A percentile compares a stretch with the other conserved stretches of the same genome.
Conservation (phyloP, 139 green algal genomes). For the Eudorina sp. region DNA sequence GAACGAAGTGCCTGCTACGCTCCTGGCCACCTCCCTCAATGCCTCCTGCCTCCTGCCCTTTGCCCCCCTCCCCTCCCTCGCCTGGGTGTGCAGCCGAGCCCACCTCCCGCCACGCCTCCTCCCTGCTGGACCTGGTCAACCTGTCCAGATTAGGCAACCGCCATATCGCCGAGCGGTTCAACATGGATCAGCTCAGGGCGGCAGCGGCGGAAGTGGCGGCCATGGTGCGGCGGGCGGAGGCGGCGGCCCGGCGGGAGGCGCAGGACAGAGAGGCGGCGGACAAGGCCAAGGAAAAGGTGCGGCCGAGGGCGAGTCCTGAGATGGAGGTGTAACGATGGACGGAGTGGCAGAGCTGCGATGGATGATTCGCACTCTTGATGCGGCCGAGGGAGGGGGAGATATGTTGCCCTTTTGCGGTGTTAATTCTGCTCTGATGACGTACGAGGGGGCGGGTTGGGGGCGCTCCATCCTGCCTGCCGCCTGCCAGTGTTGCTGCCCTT, state of each 20-base stretch:
- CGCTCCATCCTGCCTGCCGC: too few species aligned
- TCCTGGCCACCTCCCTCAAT: too few species aligned
- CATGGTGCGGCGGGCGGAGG: neutral
- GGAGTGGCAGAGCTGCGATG: too few species aligned
- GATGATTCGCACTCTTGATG: too few species aligned
- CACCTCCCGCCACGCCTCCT: neutral
- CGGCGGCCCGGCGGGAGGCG: neutral
- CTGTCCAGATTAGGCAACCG: constrained; percentile 9
- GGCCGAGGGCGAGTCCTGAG: too few species aligned
- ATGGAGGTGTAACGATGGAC: too few species aligned
- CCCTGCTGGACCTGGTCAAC: constrained; percentile 26
- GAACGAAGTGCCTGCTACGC: too few species aligned
- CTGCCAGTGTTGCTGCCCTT: too few species aligned
- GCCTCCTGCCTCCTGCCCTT: neutral
- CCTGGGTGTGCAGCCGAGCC: neutral
- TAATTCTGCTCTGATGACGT: too few species aligned
- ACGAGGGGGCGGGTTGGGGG: too few species aligned
- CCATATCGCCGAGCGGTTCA: neutral
- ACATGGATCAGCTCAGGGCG: constrained; percentile 13
- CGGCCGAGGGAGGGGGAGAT: too few species aligned
- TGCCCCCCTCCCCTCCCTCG: neutral
- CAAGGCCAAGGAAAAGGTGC: neutral
- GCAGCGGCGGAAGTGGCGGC: neutral
- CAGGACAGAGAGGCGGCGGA: neutral
- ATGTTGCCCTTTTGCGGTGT: too few species aligned